Base-by-base conservation (phyloP, 2,329 filamentous ascomycete species). In the Xylariales sp. region DNA sequence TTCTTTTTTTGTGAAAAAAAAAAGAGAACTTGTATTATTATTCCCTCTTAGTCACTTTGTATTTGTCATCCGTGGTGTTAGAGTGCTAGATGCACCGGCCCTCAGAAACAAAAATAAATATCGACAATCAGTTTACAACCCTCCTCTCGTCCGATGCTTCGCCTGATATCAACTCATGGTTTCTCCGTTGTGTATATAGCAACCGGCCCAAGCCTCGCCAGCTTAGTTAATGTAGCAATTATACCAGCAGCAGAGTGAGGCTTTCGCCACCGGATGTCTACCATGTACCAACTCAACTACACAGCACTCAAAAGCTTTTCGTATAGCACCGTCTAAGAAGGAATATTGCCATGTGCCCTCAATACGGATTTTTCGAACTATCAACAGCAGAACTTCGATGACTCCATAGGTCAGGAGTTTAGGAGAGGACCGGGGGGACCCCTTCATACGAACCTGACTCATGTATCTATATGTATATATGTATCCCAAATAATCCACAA, bases 21-120 rank as follows among this genome's bases (percentile, higher is more conserved):
- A 43, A 57, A 28, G 52, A 36, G 10, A 59, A 57, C 14, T 45
- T 63, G 56, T 64, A 65, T 39, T 50, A 62, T 67, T 62, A 64
- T 23, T 34, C 18, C 39, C 41, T 39, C 5, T 54, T 66, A 3
- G 48, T 57, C 39, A 28, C 55, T 18, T 43, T 45, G 50, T 48
- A 60, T 59, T 48, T 50, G 23, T 63, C 45, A 23, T 39, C 43
- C 32, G 18, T 48, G 54, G 34, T 39, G 46, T 67, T 66, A 34
- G 55, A 49, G 60, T 50, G 60, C 48, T 64, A 53, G n/a, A 55
- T 5, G 43, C 32, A 18, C 28, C 30, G n/a, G 54, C 39, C 34
- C 48, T 58, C 5, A 12, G 18, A 41, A 54, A 48, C 43, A 48
- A 39, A 48, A 53, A 23, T 23, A 23, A 48, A 8, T 30, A 32